Conservation (phyloP, 345 rosid species). For the Sonneratia alba region DNA sequence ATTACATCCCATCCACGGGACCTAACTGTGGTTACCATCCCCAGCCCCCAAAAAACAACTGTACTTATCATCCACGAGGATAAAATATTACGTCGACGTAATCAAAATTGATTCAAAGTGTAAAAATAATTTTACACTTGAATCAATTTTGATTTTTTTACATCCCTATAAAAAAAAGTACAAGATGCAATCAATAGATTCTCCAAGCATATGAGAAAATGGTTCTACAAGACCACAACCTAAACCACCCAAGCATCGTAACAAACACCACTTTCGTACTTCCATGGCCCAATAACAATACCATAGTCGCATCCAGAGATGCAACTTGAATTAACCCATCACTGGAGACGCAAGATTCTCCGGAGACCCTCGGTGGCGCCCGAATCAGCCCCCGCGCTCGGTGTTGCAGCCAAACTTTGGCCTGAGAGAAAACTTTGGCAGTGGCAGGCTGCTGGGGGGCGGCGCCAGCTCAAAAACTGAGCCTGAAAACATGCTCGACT, state of each 20-base stretch:
- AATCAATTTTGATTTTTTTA: not conserved
- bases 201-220: not conserved
- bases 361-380: constrained; percentile 60
- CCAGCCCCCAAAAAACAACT: not conserved
- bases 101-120: too few species aligned
- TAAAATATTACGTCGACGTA: too few species aligned
- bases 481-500: constrained; percentile 7
- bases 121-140: too few species aligned
- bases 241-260: not conserved
- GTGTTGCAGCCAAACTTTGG: constrained; percentile 49
- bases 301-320: not conserved
- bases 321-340: not conserved
- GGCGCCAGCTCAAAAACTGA: constrained; percentile 38
- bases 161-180: not conserved
- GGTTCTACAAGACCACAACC: not conserved
- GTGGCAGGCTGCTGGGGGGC: constrained; percentile 68
- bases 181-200: too few species aligned
- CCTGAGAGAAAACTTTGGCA: constrained; percentile 52
- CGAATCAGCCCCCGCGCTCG: constrained; percentile 36
- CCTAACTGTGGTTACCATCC: not conserved
- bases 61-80: not conserved
- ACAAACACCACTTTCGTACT: not conserved
- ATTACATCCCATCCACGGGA: not conserved
- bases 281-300: not conserved
- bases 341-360: constrained; percentile 48